Base-by-base conservation (phyloP, 257 asterid genomes). In the Voacanga thouarsii region DNA sequence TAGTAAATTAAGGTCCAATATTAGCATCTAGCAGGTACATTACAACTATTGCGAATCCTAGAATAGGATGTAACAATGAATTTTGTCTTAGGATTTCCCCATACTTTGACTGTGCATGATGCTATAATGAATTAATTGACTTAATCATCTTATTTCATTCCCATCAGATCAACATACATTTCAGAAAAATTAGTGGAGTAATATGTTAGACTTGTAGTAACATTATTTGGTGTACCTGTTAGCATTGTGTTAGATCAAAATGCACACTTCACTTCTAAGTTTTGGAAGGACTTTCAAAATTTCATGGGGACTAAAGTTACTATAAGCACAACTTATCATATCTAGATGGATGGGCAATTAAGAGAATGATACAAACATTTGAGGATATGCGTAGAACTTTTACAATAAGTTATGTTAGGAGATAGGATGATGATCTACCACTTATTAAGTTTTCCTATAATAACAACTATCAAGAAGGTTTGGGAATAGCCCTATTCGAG, bases 371-470 rank as follows among this genome's bases (percentile, higher is more conserved):
- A 23, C 69, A 69, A 44, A 47, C 43, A 61, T 45, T 26, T 41
- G 51, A 57, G 63, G 74, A 71, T 47, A 76, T 63, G 63, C 33
- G 49, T 24, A 7, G 63, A 37, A 33, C 73, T 24, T 76, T n/a
- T 53, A 75, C 45, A 37, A 49, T 21, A 0, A 49, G 19, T 49
- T 55, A 65, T 67, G 64, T 77, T 7, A 30, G 59, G 18, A 51
- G 59, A 51, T 51, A 51, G 59, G 59, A 51, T 8, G 10, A 18
- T 8, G 59, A 51, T 51, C 59, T 57, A 16, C 64, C 12, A 59
- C 47, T 76, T 19, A 65, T 64, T 21, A 49, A 64, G 47, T 33
- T 76, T 49, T 47, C 80, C 12, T 45, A 76, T 63, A 65, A 49
- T 51, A 47, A 76, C 21, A 76, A 30, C 63, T 39, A 30, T 39